Evolutionary conservation across 192 early-diverging fungal species (phyloP).

Genomic region (Irineochytrium annulatum): DNA sequence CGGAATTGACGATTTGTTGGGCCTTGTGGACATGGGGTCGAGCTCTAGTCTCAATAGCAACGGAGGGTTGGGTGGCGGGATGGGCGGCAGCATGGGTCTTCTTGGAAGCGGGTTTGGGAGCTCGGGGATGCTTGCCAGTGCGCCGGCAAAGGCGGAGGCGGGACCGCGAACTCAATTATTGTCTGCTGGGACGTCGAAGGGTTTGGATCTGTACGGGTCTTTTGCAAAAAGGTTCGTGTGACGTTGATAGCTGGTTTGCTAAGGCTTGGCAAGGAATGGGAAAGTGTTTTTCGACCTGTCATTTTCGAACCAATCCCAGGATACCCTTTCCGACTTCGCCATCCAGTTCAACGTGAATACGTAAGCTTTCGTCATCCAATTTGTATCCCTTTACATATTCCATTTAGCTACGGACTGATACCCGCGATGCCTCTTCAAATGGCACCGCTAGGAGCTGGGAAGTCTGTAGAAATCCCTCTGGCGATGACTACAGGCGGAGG

Average conservation of each 20-base stretch:
- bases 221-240: constrained; percentile 20
- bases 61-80: constrained; percentile 2
- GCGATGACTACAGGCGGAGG: constrained; percentile 47
- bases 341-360: constrained; percentile 79
- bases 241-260: not conserved
- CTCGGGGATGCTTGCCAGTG: not conserved
- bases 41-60: not conserved
- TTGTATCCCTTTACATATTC: not conserved
- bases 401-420: constrained; percentile 51
- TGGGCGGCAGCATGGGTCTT: not conserved
- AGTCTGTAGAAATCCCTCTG: constrained; percentile 40
- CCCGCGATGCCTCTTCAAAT: constrained; percentile 46
- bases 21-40: constrained; percentile 30
- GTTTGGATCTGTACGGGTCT: constrained; percentile 33
- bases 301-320: constrained; percentile 51
- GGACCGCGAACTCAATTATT: constrained; percentile 28
- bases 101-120: not conserved
- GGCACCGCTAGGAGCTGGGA: constrained; percentile 40
- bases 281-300: constrained; percentile 60
- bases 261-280: constrained; percentile 44
- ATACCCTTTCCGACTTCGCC: constrained; percentile 59
- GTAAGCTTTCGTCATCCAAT: constrained; percentile 20
- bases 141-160: constrained; percentile 12
- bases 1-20: constrained; percentile 44
- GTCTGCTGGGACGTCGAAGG: constrained; percentile 23